Evolutionary conservation across 345 rosid genomes (phyloP).

Genomic region (Cochlearia excelsa): DNA sequence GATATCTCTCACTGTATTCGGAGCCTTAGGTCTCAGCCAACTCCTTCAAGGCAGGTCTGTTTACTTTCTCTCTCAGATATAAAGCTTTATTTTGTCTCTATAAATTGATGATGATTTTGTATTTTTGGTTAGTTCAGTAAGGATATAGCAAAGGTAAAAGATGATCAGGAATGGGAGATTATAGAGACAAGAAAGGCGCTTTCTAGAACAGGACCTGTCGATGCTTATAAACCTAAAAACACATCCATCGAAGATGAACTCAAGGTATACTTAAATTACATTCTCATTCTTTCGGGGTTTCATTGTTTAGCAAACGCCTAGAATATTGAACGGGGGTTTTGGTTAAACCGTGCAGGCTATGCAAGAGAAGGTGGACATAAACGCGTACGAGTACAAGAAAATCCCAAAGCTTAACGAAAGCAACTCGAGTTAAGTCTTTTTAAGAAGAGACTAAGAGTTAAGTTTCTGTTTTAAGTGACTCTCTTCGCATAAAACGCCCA

Average conservation of each 20-base stretch:
- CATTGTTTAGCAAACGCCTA: no score
- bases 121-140: conserved; percentile 57
- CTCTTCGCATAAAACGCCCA: no score
- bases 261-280: conserved; percentile 51
- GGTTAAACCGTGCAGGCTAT: conserved; percentile 48
- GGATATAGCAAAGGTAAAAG: conserved; percentile 84
- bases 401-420: conserved; percentile 76
- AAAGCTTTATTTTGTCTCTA: background rate
- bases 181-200: conserved; percentile 73
- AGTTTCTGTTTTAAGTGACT: no score
- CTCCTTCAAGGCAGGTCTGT: conserved; percentile 93
- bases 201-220: conserved; percentile 72
- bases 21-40: conserved; percentile 78
- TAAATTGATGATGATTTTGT: background rate
- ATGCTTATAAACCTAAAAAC: conserved; percentile 74
- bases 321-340: background rate
- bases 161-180: conserved; percentile 89
- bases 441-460: no score
- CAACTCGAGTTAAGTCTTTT: conserved; percentile 37
- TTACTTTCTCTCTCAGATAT: background rate
- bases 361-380: conserved; percentile 73
- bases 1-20: conserved; percentile 85
- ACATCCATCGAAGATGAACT: conserved; percentile 79
- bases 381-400: conserved; percentile 73
- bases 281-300: background rate